Evolutionary conservation across 2,329 filamentous ascomycete genomes (phyloP), one percentile per base, ranked within the genome.

Genomic region (Colletotrichum ledebouriae): DNA sequence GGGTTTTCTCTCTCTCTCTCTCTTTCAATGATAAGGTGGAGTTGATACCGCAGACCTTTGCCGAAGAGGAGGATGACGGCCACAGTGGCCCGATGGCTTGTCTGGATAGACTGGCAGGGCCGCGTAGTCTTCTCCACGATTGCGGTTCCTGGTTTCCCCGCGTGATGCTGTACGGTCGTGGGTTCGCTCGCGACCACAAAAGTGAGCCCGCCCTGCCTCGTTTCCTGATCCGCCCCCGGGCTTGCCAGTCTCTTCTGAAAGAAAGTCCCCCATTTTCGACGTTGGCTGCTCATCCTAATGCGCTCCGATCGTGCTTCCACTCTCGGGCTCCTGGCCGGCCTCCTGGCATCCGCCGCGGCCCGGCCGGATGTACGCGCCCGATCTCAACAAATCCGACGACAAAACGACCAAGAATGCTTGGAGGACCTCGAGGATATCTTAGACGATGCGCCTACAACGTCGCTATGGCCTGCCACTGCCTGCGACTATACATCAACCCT

Each of bases 401-500:
- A 69, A n/a, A 49, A 59, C 1, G 25, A 15, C 15, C 4, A 15
- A 10, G 65, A 69, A 3, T 69, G 66, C 6, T 2, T 49, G n/a
- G 66, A 69, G 17, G 66, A 69, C 34, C 13, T 69, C 7, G 55
- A 55, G 2, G 66, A 69, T 25, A 59, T 69, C 12, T 15, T 69
- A n/a, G 66, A 69, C 1, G 52, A 69, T 9, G 66, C 66, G 22
- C 66, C 66, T 2, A 69, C 66, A 0, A 60, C 22, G 11, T 60
- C 66, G 2, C 25, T 56, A 22, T 69, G 66, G 66, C 53, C 60
- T 0, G 66, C 61, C 5, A 69, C 66, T 9, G 66, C 61, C 4
- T 69, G 66, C 61, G 66, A 65, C 42, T 69, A 59, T 41, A 66
- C 61, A 2, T 69, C 66, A 6, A 69, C 61, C 6, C 66, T 69